Base-by-base conservation (phyloP, 345 rosid species). In the Linum trigynum region DNA sequence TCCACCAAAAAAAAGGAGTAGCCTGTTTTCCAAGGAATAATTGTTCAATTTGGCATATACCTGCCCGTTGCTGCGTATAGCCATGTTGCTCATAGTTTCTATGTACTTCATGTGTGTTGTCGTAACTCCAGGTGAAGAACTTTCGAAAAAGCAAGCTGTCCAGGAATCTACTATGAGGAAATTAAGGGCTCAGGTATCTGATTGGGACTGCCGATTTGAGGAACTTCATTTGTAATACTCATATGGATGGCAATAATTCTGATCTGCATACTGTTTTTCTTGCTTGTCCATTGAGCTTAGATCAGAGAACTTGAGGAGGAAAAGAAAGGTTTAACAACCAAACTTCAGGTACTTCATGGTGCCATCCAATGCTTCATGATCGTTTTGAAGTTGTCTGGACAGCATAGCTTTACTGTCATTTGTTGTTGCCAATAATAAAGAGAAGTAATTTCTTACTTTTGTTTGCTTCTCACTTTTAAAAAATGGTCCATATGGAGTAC, bases 121-220 rank as follows among this genome's bases (percentile, higher is more conserved):
- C 7, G 38, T 50, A 50, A 66, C 70, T 74, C 62, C 84, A 94
- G 99, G 99, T 59, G 98, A 95, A 79, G 96, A 95, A 75, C 99
- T 95, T 79, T 95, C 99, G 15, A 95, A 91, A 79, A 95, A 89
- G 76, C 99, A 91, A 75, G 98, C 98, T 71, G 82, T 91, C 72
- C 98, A 95, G 78, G 99, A 91, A 78, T 85, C 91, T 69, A 85
- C 84, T 32, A 95, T 95, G 63, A 80, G 98, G 84, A 95, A 95
- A 84, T 77, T 95, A 76, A 89, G 98, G 82, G 94, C 96, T 77
- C 98, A 91, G 96, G 99, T 95, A 75, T 66, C 59, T 32, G 17
- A n/a, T 37, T 40, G 39, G 39, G 42, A 65, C 74, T 56, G 5
- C 61, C 73, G 70, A 38, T 69, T 69, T 36, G 67, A 8, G 61